Evolutionary conservation across 2,329 filamentous ascomycete species (phyloP), one percentile per base, ranked within the genome.

Genomic region (Trichoderma koningiopsis): DNA sequence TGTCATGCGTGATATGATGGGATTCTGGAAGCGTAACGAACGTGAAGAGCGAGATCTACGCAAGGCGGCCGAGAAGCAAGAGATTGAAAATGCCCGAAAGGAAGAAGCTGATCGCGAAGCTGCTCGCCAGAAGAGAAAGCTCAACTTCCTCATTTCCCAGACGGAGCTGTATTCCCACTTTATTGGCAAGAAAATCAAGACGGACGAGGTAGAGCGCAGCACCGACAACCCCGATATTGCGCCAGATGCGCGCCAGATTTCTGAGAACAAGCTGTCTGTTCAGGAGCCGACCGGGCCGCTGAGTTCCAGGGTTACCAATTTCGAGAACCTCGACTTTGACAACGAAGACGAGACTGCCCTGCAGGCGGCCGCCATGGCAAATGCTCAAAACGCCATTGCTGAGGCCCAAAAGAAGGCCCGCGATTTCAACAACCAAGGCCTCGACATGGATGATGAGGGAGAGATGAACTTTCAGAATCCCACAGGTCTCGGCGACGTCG

Each of bases 401-500:
- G 92, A 97, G 79, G 96, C 96, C 0, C 93, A 97, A 79, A 90
- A 94, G 79, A 94, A 96, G 79, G 96, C 96, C 0, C 90, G 94
- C 63, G 92, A 92, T 11, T 99, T 99, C 86, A 97, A 98, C 82
- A 90, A 93, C 71, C 84, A 88, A 64, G 88, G 89, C 76, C 75
- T 80, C 8, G 88, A 88, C 69, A 89, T 92, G 79, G 92, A 96
- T 73, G 94, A 97, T 70, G 94, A 97, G 76, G 95, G 94, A 75
- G 96, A 99, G 82, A 93, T 99, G 92, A 99, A 99, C 83, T 99
- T 99, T 85, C 96, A 99, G 82, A 98, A 99, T 78, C 96, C 96
- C 0, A 96, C 94, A 4, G 96, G 95, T 76, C 86, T 99, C 75
- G 95, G 95, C 75, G 94, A 96, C 75, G 93, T 97, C 73, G 92